These are phyloP conservation scores for Isoetes engelmannii DNA, from an alignment of 83 land plant genomes.

Conservation along the genomic window DNA sequence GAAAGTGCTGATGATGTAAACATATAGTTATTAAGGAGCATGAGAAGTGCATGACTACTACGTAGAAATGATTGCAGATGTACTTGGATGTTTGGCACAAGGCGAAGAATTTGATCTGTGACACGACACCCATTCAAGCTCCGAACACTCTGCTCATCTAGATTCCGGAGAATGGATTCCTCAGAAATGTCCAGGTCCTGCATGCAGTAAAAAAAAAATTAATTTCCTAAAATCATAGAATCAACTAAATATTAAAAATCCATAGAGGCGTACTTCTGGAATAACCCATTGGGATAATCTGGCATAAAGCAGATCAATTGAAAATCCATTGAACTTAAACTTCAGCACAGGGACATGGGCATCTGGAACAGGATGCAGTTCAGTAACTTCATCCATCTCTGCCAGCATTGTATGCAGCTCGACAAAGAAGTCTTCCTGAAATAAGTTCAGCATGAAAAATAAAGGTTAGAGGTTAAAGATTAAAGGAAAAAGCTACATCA, in stretches of 20 bases:
- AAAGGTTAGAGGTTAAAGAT: background rate
- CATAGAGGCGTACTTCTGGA: conserved; percentile 54
- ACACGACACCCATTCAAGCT: conserved; percentile 96
- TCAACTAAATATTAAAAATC: background rate
- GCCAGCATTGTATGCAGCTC: conserved; percentile 55
- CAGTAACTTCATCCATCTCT: conserved; percentile 67
- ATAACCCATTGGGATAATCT: conserved; percentile 61
- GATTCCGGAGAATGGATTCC: conserved; percentile 54
- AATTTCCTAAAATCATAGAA: background rate
- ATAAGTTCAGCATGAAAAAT: background rate
- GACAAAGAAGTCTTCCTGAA: conserved; percentile 85
- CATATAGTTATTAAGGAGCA: background rate
- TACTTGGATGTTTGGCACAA: conserved; percentile 85
- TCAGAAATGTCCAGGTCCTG: conserved; percentile 91
- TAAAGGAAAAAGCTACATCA: background rate
- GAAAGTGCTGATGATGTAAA: conserved; percentile 52
- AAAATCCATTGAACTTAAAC: conserved; percentile 76
- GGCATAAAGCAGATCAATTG: conserved; percentile 93
- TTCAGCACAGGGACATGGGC: conserved; percentile 95
- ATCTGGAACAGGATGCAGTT: conserved; percentile 92
- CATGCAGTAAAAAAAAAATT: background rate
- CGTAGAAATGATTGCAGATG: background rate
- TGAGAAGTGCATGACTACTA: background rate
- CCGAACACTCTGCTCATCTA: conserved; percentile 81
- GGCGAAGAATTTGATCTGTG: conserved; percentile 77